Conservation (phyloP, 495 filamentous ascomycete species). For the Lindgomyces ingoldianus region DNA sequence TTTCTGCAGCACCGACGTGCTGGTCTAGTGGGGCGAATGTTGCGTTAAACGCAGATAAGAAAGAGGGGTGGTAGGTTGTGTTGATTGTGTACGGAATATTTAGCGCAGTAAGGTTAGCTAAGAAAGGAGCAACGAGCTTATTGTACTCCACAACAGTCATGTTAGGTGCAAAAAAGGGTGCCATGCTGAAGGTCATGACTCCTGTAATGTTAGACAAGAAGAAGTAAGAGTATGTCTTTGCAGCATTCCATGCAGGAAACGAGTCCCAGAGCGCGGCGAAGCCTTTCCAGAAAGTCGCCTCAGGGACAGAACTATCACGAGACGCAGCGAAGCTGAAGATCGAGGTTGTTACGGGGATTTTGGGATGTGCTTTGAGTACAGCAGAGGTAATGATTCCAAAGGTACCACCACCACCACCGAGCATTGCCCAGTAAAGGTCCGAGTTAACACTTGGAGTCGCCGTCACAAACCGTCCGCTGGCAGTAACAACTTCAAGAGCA, state of each 20-base stretch:
- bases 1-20: background rate
- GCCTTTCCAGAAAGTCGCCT: slow-evolving; percentile 16
- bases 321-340: slow-evolving; percentile 2
- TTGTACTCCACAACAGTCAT: background rate
- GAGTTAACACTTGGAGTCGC: background rate
- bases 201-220: slow-evolving; percentile 1
- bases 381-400: slow-evolving; percentile 30
- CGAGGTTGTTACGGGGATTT: slow-evolving; percentile 11
- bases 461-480: slow-evolving; percentile 15
- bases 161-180: slow-evolving; percentile 19
- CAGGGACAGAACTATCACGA: background rate
- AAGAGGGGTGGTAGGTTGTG: slow-evolving; percentile 7
- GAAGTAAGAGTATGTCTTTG: slow-evolving; percentile 11
- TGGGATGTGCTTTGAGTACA: slow-evolving; percentile 17
- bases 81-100: slow-evolving; percentile 1
- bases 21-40: background rate
- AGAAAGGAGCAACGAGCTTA: slow-evolving; percentile 9
- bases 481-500: slow-evolving; percentile 8
- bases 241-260: background rate
- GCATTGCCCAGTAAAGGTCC: slow-evolving; percentile 34
- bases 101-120: slow-evolving; percentile 1
- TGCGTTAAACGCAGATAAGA: slow-evolving; percentile 1
- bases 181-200: slow-evolving; percentile 5
- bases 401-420: slow-evolving; percentile 28
- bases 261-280: background rate